Evolutionary conservation across 2,329 filamentous ascomycete genomes (phyloP).

Genomic region (Monascus ruber): DNA sequence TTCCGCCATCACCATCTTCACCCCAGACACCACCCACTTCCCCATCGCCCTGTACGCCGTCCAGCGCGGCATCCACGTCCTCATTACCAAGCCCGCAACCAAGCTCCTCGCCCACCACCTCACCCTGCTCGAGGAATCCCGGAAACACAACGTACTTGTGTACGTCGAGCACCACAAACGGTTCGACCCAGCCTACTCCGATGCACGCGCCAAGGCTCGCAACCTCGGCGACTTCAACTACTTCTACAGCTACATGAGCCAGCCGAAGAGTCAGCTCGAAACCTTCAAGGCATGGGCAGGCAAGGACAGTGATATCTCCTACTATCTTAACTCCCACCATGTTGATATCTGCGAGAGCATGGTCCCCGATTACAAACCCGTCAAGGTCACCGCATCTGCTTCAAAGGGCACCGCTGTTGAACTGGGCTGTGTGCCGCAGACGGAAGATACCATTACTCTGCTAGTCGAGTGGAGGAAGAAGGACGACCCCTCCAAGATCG

Average conservation of each 20-base stretch:
- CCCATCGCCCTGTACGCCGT: conserved; percentile 89
- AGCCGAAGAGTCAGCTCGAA: conserved; percentile 82
- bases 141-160: conserved; percentile 70
- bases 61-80: conserved; percentile 73
- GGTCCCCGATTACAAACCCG: conserved; percentile 69
- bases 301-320: conserved; percentile 82
- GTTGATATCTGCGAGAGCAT: conserved; percentile 87
- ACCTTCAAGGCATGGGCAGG: conserved; percentile 94
- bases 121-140: conserved; percentile 58
- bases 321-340: conserved; percentile 94
- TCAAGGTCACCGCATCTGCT: conserved; percentile 67
- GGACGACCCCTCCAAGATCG: conserved; percentile 55
- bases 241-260: conserved; percentile 94
- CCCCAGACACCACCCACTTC: conserved; percentile 84
- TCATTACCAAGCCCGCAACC: conserved; percentile 89
- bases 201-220: conserved; percentile 66
- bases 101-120: conserved; percentile 74
- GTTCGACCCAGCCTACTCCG: conserved; percentile 84
- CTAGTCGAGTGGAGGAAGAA: conserved; percentile 79
- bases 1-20: conserved; percentile 92
- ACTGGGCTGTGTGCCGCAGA: conserved; percentile 66
- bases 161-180: conserved; percentile 97
- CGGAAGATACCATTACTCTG: conserved; percentile 87
- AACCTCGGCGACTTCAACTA: conserved; percentile 92
- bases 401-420: conserved; percentile 67